A percentile compares a stretch with the other conserved stretches of the same genome.
Evolutionary conservation across 2,329 filamentous ascomycete genomes (phyloP).

Genomic region (Plectosphaerella sp.): DNA sequence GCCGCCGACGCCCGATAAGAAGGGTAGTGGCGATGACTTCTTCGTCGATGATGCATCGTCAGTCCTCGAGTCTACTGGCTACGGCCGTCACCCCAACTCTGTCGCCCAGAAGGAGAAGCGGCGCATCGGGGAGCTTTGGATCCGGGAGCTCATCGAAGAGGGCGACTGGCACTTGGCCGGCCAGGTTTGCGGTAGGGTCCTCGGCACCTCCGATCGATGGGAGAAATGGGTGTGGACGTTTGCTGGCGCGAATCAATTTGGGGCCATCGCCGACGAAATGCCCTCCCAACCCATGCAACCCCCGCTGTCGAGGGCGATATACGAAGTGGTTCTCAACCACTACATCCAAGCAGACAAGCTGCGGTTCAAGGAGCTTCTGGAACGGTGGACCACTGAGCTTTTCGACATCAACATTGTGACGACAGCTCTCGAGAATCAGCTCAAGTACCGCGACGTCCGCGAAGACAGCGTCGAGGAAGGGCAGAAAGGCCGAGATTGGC

Average conservation of each 20-base stretch:
- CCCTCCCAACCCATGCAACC: slow-evolving; percentile 74
- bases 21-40: slow-evolving; percentile 44
- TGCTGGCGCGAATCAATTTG: slow-evolving; percentile 77
- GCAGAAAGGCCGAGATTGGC: slow-evolving; percentile 75
- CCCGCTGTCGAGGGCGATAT: slow-evolving; percentile 74
- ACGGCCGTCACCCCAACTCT: slow-evolving; percentile 8
- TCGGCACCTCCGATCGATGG: slow-evolving; percentile 78
- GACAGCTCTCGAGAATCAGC: slow-evolving; percentile 74
- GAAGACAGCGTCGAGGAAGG: slow-evolving; percentile 74
- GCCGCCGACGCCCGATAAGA: slow-evolving; percentile 36
- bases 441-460: slow-evolving; percentile 69
- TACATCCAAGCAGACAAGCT: slow-evolving; percentile 77
- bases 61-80: slow-evolving; percentile 52
- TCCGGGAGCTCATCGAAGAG: slow-evolving; percentile 74
- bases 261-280: slow-evolving; percentile 83
- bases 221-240: slow-evolving; percentile 96
- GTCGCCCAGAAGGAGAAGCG: slow-evolving; percentile 78
- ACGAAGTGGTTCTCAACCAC: slow-evolving; percentile 84
- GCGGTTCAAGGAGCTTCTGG: slow-evolving; percentile 73
- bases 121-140: slow-evolving; percentile 87
- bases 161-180: slow-evolving; percentile 76
- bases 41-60: slow-evolving; percentile 72
- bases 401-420: slow-evolving; percentile 77
- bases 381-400: slow-evolving; percentile 78
- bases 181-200: slow-evolving; percentile 74